A percentile compares a stretch with the other conserved stretches of the same genome.
Conservation (phyloP, 208 protist genomes). For the Leishmania tarentolae region DNA sequence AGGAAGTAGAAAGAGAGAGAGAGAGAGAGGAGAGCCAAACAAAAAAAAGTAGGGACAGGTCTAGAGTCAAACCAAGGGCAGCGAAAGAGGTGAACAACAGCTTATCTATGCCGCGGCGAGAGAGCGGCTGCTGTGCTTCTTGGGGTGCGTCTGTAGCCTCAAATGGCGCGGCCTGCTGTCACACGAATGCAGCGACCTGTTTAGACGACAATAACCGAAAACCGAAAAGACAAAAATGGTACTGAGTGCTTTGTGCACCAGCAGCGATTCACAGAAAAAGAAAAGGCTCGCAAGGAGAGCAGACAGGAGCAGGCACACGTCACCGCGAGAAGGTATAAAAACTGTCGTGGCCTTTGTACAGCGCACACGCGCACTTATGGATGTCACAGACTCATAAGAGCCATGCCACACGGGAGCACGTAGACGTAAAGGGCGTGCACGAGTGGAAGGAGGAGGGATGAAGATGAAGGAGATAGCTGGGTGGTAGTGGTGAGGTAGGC, state of each 20-base stretch:
- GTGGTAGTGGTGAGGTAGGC: background rate
- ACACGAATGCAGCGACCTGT: background rate
- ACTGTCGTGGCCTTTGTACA: background rate
- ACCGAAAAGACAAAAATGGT: background rate
- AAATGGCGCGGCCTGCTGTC: background rate
- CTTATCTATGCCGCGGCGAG: background rate
- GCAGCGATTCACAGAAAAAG: background rate
- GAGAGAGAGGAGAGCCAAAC: background rate
- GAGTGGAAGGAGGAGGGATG: background rate
- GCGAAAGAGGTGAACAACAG: background rate
- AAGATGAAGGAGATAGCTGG: background rate
- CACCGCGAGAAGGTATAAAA: too few relatives aligned
- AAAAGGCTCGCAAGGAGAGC: background rate
- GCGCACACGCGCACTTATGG: background rate
- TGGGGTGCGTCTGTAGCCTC: background rate
- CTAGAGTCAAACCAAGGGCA: background rate
- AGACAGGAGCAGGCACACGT: background rate
- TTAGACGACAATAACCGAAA: background rate
- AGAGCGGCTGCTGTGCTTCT: background rate
- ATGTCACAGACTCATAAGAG: background rate
- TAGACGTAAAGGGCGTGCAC: background rate
- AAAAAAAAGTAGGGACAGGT: background rate
- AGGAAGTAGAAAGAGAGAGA: too few relatives aligned
- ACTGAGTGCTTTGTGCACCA: background rate
- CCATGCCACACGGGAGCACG: background rate